These are phyloP conservation scores for Rhinocladiella similis DNA, from an alignment of 2,329 filamentous ascomycete species.

Conservation along the genomic window DNA sequence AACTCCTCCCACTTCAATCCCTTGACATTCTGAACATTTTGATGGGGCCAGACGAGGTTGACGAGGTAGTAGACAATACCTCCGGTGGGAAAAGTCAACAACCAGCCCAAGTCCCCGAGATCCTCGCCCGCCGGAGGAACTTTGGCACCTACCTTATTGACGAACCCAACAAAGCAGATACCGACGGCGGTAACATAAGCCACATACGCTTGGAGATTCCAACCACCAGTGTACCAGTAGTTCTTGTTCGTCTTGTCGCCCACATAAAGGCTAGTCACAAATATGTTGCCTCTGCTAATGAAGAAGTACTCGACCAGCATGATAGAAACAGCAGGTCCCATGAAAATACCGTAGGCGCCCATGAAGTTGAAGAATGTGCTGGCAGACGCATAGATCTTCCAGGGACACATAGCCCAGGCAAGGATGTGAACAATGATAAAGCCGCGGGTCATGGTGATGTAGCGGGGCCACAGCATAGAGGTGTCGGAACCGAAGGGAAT, in stretches of 20 bases:
- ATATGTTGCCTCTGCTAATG: conserved; percentile 37
- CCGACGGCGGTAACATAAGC: conserved; percentile 12
- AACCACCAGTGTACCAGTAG: conserved; percentile 38
- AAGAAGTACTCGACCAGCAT: conserved; percentile 46
- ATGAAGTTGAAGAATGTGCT: conserved; percentile 43
- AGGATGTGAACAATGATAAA: conserved; percentile 40
- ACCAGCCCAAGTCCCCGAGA: neutral
- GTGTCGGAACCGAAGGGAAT: conserved; percentile 43
- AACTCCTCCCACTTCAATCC: neutral
- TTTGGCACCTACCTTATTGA: conserved; percentile 39
- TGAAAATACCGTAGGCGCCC: conserved; percentile 38
- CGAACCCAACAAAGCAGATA: conserved; percentile 45
- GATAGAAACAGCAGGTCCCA: conserved; percentile 42
- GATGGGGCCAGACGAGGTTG: neutral
- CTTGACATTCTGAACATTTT: neutral
- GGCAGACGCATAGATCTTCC: conserved; percentile 37
- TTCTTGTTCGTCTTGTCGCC: conserved; percentile 28
- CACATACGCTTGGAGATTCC: conserved; percentile 32
- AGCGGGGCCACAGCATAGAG: conserved; percentile 41
- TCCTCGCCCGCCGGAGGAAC: neutral
- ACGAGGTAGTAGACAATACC: neutral
- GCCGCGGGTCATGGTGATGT: conserved; percentile 42
- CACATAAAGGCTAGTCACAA: conserved; percentile 38
- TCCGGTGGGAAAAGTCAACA: neutral
- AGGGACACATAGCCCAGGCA: conserved; percentile 40